Evolutionary conservation across 2,329 filamentous ascomycete species (phyloP).

Genomic region (Nemania sp.): DNA sequence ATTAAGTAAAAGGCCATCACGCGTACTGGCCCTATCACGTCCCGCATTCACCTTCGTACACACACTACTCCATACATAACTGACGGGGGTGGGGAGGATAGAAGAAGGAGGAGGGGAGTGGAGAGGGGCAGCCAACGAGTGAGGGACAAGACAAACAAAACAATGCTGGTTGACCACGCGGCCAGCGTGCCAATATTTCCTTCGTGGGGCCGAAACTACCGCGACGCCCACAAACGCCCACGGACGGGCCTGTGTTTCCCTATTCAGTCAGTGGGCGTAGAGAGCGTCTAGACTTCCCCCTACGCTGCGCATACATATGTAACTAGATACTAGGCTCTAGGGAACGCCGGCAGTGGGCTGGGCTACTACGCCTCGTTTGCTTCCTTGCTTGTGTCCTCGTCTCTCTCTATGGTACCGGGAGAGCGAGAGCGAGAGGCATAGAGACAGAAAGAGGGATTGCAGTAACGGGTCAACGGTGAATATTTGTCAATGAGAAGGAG

Average conservation of each 20-base stretch:
- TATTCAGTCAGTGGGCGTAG: not conserved
- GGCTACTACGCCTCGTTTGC: slow-evolving; percentile 12
- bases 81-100: not conserved
- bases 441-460: not conserved
- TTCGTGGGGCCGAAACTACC: slow-evolving; percentile 31
- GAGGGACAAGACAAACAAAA: not conserved
- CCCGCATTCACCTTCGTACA: not conserved
- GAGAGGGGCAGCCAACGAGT: not conserved
- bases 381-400: too few relatives aligned
- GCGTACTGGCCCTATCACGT: slow-evolving; percentile 3
- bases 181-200: slow-evolving; percentile 19
- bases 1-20: slow-evolving; percentile 5
- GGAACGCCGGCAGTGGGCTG: not conserved
- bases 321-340: not conserved
- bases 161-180: slow-evolving; percentile 37
- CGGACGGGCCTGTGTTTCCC: not conserved
- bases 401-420: not conserved
- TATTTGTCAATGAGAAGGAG: slow-evolving; percentile 8
- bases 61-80: not conserved
- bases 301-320: not conserved
- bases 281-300: not conserved
- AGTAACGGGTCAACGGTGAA: slow-evolving; percentile 3
- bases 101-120: not conserved
- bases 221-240: slow-evolving; percentile 1
- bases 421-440: not conserved